Conservation (phyloP, 2,329 filamentous ascomycete species). For the Microcyclosporella mali region DNA sequence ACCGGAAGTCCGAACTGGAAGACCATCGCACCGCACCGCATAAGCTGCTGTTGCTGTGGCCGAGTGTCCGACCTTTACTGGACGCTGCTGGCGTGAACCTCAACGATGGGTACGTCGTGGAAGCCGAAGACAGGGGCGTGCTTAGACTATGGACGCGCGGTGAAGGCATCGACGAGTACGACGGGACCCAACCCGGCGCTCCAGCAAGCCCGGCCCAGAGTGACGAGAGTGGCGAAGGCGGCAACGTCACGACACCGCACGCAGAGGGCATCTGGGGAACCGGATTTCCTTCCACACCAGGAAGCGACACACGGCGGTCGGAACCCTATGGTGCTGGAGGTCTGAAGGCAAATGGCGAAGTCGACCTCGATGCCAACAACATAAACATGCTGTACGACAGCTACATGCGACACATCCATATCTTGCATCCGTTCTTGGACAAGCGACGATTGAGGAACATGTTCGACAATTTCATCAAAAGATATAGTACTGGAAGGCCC, state of each 20-base stretch:
- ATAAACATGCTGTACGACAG: conserved; percentile 47
- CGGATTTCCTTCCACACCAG: conserved; percentile 33
- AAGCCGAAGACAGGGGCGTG: conserved; percentile 33
- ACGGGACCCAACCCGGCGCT: conserved; percentile 29
- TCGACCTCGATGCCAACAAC: conserved; percentile 49
- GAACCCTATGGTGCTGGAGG: conserved; percentile 40
- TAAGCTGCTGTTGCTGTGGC: conserved; percentile 65
- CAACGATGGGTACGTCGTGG: conserved; percentile 33
- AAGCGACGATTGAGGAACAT: conserved; percentile 46
- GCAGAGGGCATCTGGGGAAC: conserved; percentile 49
- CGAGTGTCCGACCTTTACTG: conserved; percentile 33
- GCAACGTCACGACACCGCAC: conserved; percentile 33
- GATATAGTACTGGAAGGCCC: conserved; percentile 37
- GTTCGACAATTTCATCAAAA: conserved; percentile 46
- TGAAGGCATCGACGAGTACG: conserved; percentile 35
- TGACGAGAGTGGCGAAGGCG: conserved; percentile 30
- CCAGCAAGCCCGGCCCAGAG: conserved; percentile 37
- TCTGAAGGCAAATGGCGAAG: conserved; percentile 46
- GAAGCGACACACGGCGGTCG: conserved; percentile 26
- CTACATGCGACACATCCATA: conserved; percentile 56
- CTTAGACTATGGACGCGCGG: conserved; percentile 33
- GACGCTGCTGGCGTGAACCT: conserved; percentile 20
- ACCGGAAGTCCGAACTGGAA: conserved; percentile 63
- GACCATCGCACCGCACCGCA: conserved; percentile 91
- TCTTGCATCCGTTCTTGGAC: conserved; percentile 59